Conservation (phyloP, 176 grass and related monocot species). For the Aegilops bicornis region DNA sequence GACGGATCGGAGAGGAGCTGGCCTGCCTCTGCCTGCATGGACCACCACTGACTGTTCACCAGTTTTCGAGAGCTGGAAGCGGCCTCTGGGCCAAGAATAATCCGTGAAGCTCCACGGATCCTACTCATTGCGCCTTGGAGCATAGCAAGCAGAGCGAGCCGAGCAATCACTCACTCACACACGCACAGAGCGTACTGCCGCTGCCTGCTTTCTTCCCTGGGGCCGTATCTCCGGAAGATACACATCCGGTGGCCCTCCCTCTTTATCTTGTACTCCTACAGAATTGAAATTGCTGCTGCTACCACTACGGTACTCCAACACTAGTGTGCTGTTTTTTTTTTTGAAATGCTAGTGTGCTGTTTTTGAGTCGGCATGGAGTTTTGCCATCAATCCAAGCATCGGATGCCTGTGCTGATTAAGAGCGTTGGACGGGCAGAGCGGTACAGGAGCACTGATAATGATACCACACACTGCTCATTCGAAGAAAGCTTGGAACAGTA, state of each 20-base stretch:
- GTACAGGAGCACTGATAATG: slow-evolving; percentile 22
- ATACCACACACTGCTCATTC: slow-evolving; percentile 6
- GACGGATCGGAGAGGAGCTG: background rate
- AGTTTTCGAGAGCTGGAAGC: slow-evolving; percentile 30
- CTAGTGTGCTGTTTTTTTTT: too few relatives aligned
- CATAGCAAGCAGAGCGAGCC: too few relatives aligned
- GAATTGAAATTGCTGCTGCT: background rate
- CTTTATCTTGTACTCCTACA: background rate
- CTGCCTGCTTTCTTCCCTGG: background rate
- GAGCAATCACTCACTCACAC: background rate
- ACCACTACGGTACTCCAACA: too few relatives aligned
- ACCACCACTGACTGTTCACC: slow-evolving; percentile 30
- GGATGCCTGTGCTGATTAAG: slow-evolving; percentile 25
- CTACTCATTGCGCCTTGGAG: slow-evolving; percentile 25
- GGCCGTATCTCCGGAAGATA: slow-evolving; percentile 32
- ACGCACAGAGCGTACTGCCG: background rate
- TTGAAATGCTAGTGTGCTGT: too few relatives aligned
- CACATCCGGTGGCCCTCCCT: slow-evolving; percentile 4
- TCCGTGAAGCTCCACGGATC: slow-evolving; percentile 33
- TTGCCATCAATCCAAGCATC: slow-evolving; percentile 35
- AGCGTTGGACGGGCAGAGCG: slow-evolving; percentile 15
- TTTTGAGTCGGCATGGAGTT: too few relatives aligned
- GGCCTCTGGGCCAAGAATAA: slow-evolving; percentile 38
- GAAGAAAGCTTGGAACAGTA: slow-evolving; percentile 17
- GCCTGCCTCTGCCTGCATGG: background rate